Conservation (phyloP, 805 yeast species). For the Candida sonorensis region DNA sequence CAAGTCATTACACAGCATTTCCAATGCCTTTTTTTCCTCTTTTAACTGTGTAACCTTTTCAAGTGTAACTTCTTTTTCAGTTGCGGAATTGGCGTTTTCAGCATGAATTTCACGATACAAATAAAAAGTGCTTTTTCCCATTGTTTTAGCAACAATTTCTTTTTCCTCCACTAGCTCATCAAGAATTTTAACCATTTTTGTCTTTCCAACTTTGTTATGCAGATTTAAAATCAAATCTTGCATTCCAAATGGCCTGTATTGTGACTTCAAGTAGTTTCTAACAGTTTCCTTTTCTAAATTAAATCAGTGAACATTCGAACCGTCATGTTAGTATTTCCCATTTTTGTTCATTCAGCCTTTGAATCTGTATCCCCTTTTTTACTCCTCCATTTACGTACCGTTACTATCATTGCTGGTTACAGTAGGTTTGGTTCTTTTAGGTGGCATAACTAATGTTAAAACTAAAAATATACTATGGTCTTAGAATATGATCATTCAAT, state of each 20-base stretch:
- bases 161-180: conserved; percentile 29
- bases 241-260: conserved; percentile 42
- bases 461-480: too few relatives aligned
- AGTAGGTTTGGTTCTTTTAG: too few relatives aligned
- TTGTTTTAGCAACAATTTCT: conserved; percentile 31
- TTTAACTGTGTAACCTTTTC: conserved; percentile 1
- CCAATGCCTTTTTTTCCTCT: conserved; percentile 1
- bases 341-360: too few relatives aligned
- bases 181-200: conserved; percentile 28
- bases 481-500: too few relatives aligned
- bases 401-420: too few relatives aligned
- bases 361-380: too few relatives aligned
- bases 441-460: too few relatives aligned
- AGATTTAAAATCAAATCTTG: conserved; percentile 40
- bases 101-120: conserved; percentile 30
- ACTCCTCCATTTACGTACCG: too few relatives aligned
- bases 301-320: not conserved
- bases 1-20: conserved; percentile 1
- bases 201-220: conserved; percentile 33
- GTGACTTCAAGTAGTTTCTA: conserved; percentile 31
- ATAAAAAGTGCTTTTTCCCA: conserved; percentile 39
- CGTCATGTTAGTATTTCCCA: conserved; percentile 1
- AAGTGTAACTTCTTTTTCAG: too few relatives aligned
- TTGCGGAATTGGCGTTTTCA: too few relatives aligned
- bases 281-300: conserved; percentile 3